Evolutionary conservation across 1,284 basidiomycete species (phyloP).

Genomic region (Ceratobasidium sp.): DNA sequence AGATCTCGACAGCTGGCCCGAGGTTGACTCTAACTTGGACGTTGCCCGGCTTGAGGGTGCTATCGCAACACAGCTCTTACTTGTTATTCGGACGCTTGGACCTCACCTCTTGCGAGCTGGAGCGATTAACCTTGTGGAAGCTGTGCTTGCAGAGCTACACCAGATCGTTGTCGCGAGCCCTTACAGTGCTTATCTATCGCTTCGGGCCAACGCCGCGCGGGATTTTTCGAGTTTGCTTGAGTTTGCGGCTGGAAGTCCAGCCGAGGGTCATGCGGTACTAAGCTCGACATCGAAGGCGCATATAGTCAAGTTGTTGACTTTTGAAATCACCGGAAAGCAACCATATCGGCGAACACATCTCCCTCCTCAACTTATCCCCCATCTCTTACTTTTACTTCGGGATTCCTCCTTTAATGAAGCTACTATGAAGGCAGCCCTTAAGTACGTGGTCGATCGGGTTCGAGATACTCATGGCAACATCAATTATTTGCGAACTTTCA

Average conservation of each 20-base stretch:
- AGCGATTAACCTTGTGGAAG: slow-evolving; percentile 12
- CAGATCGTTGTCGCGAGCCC: slow-evolving; percentile 12
- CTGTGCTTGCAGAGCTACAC: slow-evolving; percentile 21
- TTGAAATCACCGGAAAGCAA: slow-evolving; percentile 26
- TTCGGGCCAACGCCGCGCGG: slow-evolving; percentile 10
- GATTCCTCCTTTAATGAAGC: background rate
- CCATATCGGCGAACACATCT: background rate
- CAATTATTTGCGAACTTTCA: slow-evolving; percentile 24
- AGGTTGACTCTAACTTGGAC: slow-evolving; percentile 17
- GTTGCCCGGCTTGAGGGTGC: slow-evolving; percentile 7
- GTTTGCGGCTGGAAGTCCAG: background rate
- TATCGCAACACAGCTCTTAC: slow-evolving; percentile 12
- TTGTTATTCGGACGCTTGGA: slow-evolving; percentile 15
- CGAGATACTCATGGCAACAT: slow-evolving; percentile 15
- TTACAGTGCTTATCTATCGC: slow-evolving; percentile 28
- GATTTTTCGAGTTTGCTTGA: slow-evolving; percentile 16
- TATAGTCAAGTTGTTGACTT: slow-evolving; percentile 35
- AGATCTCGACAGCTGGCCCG: slow-evolving; percentile 18
- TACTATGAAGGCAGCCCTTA: slow-evolving; percentile 1
- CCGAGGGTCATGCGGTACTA: background rate
- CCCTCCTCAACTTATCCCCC: background rate
- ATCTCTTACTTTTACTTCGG: slow-evolving; percentile 9
- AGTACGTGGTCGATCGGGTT: slow-evolving; percentile 35
- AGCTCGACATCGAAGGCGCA: slow-evolving; percentile 27
- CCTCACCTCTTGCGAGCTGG: slow-evolving; percentile 34